Percentiles rank a stretch among this genome's conserved stretches.
Conservation (phyloP, 139 green algal species). For the Dunaliella sp. region DNA sequence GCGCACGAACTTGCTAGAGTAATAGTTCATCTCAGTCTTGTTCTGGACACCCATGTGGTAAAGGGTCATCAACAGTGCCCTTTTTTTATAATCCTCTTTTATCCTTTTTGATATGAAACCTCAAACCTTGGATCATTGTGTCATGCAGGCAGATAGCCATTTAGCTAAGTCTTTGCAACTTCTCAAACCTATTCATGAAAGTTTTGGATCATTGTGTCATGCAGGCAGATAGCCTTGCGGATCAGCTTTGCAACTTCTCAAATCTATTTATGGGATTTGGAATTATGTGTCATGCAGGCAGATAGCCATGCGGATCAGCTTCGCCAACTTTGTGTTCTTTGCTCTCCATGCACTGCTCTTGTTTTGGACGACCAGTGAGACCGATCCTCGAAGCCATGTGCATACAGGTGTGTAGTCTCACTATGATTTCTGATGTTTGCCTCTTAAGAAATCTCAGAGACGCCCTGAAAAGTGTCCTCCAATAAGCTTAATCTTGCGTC, state of each 20-base stretch:
- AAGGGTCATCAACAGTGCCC: no score
- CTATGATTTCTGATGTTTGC: neutral
- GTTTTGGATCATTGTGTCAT: no score
- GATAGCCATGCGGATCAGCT: slow-evolving; percentile 69
- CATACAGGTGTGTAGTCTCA: slow-evolving; percentile 41
- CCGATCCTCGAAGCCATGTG: slow-evolving; percentile 43
- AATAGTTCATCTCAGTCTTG: no score
- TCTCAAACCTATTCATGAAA: no score
- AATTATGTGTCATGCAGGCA: slow-evolving; percentile 23
- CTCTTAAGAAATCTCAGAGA: slow-evolving; percentile 20
- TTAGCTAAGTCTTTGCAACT: no score
- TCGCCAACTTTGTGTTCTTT: slow-evolving; percentile 80
- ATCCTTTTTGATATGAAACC: no score
- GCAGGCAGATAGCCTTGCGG: slow-evolving; percentile 55
- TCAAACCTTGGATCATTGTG: no score
- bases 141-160: slow-evolving; percentile 51
- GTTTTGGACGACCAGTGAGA: slow-evolving; percentile 44
- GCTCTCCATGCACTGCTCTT: slow-evolving; percentile 46
- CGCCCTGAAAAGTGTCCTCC: neutral
- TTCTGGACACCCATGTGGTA: no score
- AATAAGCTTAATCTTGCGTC: neutral
- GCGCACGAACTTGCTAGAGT: no score
- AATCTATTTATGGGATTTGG: no score
- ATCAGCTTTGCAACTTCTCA: no score
- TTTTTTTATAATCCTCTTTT: no score